Conservation (phyloP, 139 green algal species). For the Chlorella sp. region DNA sequence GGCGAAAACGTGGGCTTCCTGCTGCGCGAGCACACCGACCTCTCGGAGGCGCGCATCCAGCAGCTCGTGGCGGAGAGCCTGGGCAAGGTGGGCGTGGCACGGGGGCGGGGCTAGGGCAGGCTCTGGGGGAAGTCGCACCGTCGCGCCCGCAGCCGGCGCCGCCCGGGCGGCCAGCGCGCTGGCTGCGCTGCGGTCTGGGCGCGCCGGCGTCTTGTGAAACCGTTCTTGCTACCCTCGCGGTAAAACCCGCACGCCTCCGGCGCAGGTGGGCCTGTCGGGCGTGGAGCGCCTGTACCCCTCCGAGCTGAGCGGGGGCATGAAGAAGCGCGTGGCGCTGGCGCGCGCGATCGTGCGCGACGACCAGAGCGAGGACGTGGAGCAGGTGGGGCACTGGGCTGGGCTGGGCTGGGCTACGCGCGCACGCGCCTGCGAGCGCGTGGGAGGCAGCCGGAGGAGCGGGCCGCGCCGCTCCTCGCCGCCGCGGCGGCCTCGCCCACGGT, state of each 20-base stretch:
- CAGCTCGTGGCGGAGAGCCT: slow-evolving; percentile 80
- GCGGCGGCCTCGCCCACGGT: too few species aligned
- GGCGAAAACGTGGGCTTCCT: slow-evolving; percentile 95
- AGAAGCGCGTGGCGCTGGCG: slow-evolving; percentile 97
- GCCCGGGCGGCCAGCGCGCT: too few species aligned
- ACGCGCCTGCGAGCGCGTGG: neutral
- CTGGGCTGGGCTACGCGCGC: neutral
- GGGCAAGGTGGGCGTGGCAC: slow-evolving; percentile 83
- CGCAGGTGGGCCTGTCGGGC: slow-evolving; percentile 85
- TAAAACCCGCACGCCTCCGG: too few species aligned
- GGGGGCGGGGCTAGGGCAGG: too few species aligned
- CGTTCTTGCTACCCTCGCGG: too few species aligned
- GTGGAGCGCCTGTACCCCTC: slow-evolving; percentile 90
- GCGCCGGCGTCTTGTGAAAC: too few species aligned
- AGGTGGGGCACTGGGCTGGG: slow-evolving; percentile 27
- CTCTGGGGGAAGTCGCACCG: too few species aligned
- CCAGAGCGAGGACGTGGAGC: slow-evolving; percentile 45
- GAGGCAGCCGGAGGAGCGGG: neutral
- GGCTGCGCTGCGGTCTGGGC: too few species aligned
- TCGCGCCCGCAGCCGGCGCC: too few species aligned
- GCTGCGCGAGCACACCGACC: slow-evolving; percentile 91
- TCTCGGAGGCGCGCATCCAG: slow-evolving; percentile 73
- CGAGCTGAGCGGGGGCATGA: slow-evolving; percentile 98
- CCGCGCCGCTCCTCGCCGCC: neutral
- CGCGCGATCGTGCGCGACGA: slow-evolving; percentile 75